A percentile compares a stretch with the other conserved stretches of the same genome.
These are phyloP conservation scores for Pisolithus tinctorius DNA, from an alignment of 768 basidiomycete species.

Conservation along the genomic window DNA sequence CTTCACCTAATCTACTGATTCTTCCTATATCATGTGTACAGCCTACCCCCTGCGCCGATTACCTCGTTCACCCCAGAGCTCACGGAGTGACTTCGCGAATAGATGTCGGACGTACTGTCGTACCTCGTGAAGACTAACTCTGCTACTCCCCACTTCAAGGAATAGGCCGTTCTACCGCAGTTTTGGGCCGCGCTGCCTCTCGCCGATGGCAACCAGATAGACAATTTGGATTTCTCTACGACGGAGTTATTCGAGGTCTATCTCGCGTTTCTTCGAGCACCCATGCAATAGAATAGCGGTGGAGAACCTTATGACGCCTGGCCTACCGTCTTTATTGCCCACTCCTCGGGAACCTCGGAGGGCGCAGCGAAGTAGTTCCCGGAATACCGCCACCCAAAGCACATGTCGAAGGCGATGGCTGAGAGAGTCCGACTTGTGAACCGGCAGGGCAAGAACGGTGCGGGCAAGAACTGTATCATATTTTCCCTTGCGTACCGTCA, in stretches of 20 bases:
- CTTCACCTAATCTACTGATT: too few relatives aligned
- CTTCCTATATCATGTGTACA: too few relatives aligned
- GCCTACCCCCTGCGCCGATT: too few relatives aligned
- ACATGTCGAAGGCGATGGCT: constrained; percentile 11
- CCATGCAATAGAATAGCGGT: constrained; percentile 14
- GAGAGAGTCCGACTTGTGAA: constrained; percentile 6
- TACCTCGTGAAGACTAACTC: too few relatives aligned
- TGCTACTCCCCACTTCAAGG: too few relatives aligned
- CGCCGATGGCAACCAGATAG: too few relatives aligned
- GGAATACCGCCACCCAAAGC: constrained; percentile 14
- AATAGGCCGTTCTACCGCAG: too few relatives aligned
- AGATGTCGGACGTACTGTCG: too few relatives aligned
- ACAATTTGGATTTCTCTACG: too few relatives aligned
- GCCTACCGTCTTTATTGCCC: constrained; percentile 17
- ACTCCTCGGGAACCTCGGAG: constrained; percentile 15
- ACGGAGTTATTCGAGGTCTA: constrained; percentile 1
- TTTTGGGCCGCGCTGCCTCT: too few relatives aligned
- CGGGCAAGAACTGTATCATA: constrained; percentile 13
- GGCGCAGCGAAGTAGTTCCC: constrained; percentile 11
- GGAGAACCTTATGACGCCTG: constrained; percentile 16
- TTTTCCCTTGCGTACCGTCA: constrained; percentile 14
- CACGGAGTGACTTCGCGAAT: too few relatives aligned
- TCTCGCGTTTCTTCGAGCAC: constrained; percentile 12
- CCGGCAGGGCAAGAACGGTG: neutral
- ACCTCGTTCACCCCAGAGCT: too few relatives aligned